Evolutionary conservation across 257 asterid species (phyloP), one percentile per base, ranked within the genome.

Genomic region (Nicotiana attenuata): DNA sequence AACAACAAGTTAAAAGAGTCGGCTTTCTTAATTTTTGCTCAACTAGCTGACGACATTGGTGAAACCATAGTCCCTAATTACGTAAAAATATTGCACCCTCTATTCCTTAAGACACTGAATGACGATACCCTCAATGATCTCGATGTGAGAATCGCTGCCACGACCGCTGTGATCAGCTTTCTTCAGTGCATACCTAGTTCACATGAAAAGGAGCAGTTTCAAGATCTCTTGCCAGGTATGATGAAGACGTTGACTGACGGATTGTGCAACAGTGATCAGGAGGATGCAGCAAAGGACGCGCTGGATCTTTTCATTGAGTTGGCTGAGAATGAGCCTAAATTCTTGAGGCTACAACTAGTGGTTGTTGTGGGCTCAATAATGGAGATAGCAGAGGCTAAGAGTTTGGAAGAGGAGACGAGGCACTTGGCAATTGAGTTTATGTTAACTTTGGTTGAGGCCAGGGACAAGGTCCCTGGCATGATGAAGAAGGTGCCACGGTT

Each of bases 401-500:
- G 88, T 65, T 86, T 93, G 88, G 97, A 95, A 78, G 97, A 95
- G 79, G 97, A 97, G 10, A 38, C 47, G 2, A 38, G 47, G 47
- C 10, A 1, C 47, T 38, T 38, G 10, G 47, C 47, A 38, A 38
- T 38, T 35, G 45, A 35, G 45, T 38, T 38, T 7, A 7, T 38
- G 47, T 38, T 38, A 7, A 38, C 47, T 38, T 38, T 38, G 47
- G 47, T 38, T 7, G 47, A 38, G 47, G 47, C 47, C 10, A 38
- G 47, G 55, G 93, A 98, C 0, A 83, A 98, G 83, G 99, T 98
- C 2, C 99, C 99, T 1, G 98, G 99, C 85, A 93, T 95, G 99
- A 93, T 95, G 99, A 92, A 98, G 86, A 95, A 93, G 88, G 59
- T 95, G 90, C 99, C 99, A 0, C 98, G 91, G 82, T 95, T 93